Base-by-base conservation (phyloP, 2,329 filamentous ascomycete species). In the Microcera coccophila region DNA sequence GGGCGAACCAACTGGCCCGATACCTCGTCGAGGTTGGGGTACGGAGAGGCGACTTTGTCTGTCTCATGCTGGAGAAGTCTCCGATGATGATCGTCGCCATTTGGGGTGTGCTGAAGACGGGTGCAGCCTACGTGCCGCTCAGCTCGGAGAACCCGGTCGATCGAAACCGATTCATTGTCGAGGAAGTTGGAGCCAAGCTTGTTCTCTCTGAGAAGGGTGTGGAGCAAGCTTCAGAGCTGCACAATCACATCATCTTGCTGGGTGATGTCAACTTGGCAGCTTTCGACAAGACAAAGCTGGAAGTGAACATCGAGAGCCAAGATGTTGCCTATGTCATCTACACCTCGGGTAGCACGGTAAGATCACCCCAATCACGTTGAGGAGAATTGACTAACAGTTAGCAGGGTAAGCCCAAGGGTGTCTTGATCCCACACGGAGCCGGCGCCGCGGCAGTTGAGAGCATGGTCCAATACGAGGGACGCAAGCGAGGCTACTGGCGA, bases 131-230 rank as follows among this genome's bases (percentile, higher is more conserved):
- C 5, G 40, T 55, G 2, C 52, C 54, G 15, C 33, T 57, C 8
- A 56, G 52, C 22, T 50, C 52, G 3, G 50, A 55, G 1, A 57
- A 56, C 11, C 52, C 49, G 2, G 18, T 11, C 0, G 42, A 50
- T 4, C 52, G 54, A 4, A 56, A 56, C 24, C 34, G 37, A 0
- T 53, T 50, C 34, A 53, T 57, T 7, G 46, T 52, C 11, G 29
- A 43, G 17, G 54, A 57, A 18, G 42, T 45, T 0, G 21, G 21
- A 0, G 49, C 53, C 2, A 49, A 37, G 16, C 33, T 53, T 4
- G 18, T 49, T 7, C 39, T 56, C 29, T 48, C 19, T 5, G 37
- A 28, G 18, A 33, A n/a, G n/a, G n/a, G n/a, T n/a, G n/a, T n/a
- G n/a, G n/a, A n/a, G n/a, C n/a, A n/a, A n/a, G n/a, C n/a, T n/a